Base-by-base conservation (phyloP, 805 yeast species). In the Blastobotrys americana region DNA sequence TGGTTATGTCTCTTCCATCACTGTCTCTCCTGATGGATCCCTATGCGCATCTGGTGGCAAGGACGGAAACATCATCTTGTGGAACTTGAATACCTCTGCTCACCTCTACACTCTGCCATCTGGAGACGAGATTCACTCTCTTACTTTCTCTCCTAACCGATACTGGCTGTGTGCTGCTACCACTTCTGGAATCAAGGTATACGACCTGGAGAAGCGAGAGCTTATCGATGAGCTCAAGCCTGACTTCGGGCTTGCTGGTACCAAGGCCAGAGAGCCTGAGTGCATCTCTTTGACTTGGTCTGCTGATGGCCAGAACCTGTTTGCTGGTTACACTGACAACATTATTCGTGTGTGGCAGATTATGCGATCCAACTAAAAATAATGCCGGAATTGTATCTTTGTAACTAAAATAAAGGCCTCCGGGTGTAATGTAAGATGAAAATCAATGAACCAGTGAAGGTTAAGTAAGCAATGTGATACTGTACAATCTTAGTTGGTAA, bases 151-250 rank as follows among this genome's bases (percentile, higher is more conserved):
- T 72, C 98, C 99, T 77, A 86, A 86, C 95, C 89, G 98, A 84
- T 93, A 86, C 94, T 93, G 98, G 98, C 84, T 93, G 73, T 90
- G 95, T 71, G 98, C 97, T 76, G 97, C 98, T 68, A 93, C 99
- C 64, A 76, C 96, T 58, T 76, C 96, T 60, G 93, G 96, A 68
- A 87, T 93, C 80, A 90, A 89, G 85, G 82, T 93, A 80, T 93
- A 81, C 86, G 86, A 89, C 83, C 82, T 93, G 72, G 93, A 88
- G 77, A 89, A 84, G 76, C 83, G 94, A 76, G 76, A 76, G 64
- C 78, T 89, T 71, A 84, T 88, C 74, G 97, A 89, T 68, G 96
- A 89, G 78, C 84, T 93, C 75, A 89, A 85, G 77, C 97, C 97
- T 70, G 97, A 93, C 77, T 86, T 87, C 69, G 85, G 93, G 66